Evolutionary conservation across 2,329 filamentous ascomycete species (phyloP).

Genomic region (Trichoderma pleuroti): DNA sequence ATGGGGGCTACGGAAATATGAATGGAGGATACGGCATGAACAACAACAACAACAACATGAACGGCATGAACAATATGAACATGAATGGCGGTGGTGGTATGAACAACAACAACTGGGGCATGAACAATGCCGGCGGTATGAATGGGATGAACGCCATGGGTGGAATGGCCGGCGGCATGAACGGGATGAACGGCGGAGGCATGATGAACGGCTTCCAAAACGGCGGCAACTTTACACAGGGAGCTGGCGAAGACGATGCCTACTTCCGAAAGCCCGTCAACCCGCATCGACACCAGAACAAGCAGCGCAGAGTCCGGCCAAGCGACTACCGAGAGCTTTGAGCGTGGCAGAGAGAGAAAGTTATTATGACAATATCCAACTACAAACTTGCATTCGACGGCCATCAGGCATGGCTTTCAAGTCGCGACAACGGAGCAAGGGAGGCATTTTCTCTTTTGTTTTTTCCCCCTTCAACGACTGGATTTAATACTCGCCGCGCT

Average conservation of each 20-base stretch:
- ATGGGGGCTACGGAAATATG: constrained; percentile 32
- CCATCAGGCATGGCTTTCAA: constrained; percentile 2
- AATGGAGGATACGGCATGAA: constrained; percentile 32
- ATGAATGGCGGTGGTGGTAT: constrained; percentile 22
- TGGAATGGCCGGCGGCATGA: constrained; percentile 25
- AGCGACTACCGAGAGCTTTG: constrained; percentile 87
- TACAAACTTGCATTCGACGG: background rate
- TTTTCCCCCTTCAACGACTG: background rate
- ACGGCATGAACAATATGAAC: constrained; percentile 25
- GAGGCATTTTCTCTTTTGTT: background rate
- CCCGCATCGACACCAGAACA: constrained; percentile 82
- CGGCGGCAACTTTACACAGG: constrained; percentile 43
- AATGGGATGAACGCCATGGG: constrained; percentile 23
- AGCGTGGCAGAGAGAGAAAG: constrained; percentile 20
- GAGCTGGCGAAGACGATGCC: constrained; percentile 75
- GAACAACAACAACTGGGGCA: constrained; percentile 24
- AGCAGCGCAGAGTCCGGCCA: constrained; percentile 73
- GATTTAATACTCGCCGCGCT: background rate
- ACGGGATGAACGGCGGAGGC: constrained; percentile 28
- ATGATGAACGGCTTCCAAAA: constrained; percentile 35
- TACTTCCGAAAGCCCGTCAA: constrained; percentile 97
- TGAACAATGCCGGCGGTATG: constrained; percentile 24
- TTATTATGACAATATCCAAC: background rate
- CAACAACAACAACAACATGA: constrained; percentile 34
- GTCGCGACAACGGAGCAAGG: background rate